Percentiles rank a stretch among this genome's conserved stretches.
Conservation (phyloP, 225 moss, liverwort and hornwort species). For the Bryoerythrophyllum caledonicum region DNA sequence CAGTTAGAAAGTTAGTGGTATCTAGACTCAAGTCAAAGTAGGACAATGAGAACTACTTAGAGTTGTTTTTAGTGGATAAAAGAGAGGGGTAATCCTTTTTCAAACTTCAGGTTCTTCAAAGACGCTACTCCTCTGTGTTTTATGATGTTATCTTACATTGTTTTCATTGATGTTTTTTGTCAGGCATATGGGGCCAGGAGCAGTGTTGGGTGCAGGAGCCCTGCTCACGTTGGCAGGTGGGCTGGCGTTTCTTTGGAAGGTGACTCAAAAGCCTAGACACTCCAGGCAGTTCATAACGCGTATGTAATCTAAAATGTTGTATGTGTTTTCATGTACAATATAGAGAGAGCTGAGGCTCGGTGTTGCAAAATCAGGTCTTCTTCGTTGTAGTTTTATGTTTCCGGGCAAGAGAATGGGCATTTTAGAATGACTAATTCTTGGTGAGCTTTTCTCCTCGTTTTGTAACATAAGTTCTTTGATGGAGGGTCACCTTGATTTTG, state of each 20-base stretch:
- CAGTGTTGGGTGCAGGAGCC: slow-evolving; percentile 39
- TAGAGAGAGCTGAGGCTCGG: neutral
- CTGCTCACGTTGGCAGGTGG: slow-evolving; percentile 37
- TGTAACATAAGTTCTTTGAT: no score
- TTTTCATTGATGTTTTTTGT: slow-evolving; percentile 19
- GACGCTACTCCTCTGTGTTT: no score
- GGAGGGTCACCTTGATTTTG: no score
- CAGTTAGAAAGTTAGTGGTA: no score
- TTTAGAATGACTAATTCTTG: neutral
- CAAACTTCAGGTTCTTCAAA: no score
- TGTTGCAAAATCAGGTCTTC: neutral
- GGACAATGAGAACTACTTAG: no score
- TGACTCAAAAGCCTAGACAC: slow-evolving; percentile 39
- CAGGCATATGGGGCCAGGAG: slow-evolving; percentile 50
- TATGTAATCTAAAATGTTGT: slow-evolving; percentile 19
- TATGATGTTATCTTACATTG: slow-evolving; percentile 25
- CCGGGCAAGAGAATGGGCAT: neutral
- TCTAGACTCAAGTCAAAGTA: no score
- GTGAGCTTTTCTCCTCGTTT: neutral
- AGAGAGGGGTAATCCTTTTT: no score
- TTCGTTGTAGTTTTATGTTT: neutral
- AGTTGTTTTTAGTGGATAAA: no score
- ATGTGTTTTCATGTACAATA: neutral
- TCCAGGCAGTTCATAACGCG: slow-evolving; percentile 47
- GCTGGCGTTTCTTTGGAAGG: slow-evolving; percentile 48